These are phyloP conservation scores for Linum tenue DNA, from an alignment of 345 rosid genomes.

Conservation along the genomic window DNA sequence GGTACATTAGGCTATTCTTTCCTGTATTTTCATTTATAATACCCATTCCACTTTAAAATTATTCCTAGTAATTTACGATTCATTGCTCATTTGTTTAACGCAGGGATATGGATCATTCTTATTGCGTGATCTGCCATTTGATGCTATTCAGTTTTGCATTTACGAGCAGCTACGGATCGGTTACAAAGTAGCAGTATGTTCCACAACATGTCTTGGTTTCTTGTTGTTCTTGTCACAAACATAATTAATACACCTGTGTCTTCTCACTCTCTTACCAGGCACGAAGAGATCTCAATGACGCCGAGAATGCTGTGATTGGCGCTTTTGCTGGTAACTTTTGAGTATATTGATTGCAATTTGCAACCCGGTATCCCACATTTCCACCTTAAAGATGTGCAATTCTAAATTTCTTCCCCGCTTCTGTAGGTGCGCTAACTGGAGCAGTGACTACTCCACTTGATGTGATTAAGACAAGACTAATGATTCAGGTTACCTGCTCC, in stretches of 20 bases:
- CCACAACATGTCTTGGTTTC: slow-evolving; percentile 3
- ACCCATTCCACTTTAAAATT: no score
- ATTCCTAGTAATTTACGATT: no score
- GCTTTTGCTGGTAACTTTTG: slow-evolving; percentile 72
- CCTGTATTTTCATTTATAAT: no score
- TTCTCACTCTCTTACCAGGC: slow-evolving; percentile 39
- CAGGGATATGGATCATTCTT: slow-evolving; percentile 90
- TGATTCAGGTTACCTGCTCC: slow-evolving; percentile 64
- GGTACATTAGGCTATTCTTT: no score
- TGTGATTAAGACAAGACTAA: slow-evolving; percentile 90
- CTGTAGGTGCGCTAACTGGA: slow-evolving; percentile 82
- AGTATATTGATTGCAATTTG: background rate
- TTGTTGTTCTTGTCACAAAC: background rate
- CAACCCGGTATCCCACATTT: background rate
- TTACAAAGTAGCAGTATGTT: slow-evolving; percentile 66
- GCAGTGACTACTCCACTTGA: slow-evolving; percentile 96
- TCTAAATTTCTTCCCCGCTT: background rate
- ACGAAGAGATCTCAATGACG: slow-evolving; percentile 70
- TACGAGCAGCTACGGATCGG: slow-evolving; percentile 92
- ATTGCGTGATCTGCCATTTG: slow-evolving; percentile 89
- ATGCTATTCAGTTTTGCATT: slow-evolving; percentile 91
- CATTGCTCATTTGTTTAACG: background rate
- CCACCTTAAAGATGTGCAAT: background rate
- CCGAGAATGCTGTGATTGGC: slow-evolving; percentile 83
- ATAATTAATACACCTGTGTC: background rate